A percentile compares a stretch with the other conserved stretches of the same genome.
Evolutionary conservation across 2,329 filamentous ascomycete genomes (phyloP).

Genomic region (Aspergillaceae sp.): DNA sequence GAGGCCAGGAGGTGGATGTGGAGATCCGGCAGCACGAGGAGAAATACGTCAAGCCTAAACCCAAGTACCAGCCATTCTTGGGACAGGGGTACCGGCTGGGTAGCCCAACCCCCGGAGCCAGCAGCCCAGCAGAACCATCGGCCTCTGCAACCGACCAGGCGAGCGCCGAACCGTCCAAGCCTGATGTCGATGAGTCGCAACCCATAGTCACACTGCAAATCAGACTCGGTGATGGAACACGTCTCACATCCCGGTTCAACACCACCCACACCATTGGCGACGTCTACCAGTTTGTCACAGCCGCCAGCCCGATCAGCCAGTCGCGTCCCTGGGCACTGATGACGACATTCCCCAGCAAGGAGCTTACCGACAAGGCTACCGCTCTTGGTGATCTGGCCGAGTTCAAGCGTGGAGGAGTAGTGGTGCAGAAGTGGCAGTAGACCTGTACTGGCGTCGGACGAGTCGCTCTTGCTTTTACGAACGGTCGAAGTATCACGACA

Average conservation of each 20-base stretch:
- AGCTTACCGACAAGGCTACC: constrained; percentile 47
- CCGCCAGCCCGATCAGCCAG: constrained; percentile 42
- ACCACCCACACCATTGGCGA: constrained; percentile 57
- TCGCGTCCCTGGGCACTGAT: constrained; percentile 51
- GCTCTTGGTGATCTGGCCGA: constrained; percentile 40
- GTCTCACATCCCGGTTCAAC: constrained; percentile 55
- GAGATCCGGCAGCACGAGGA: constrained; percentile 56
- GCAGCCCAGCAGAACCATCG: constrained; percentile 24
- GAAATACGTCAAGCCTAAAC: constrained; percentile 55
- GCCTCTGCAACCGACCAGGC: constrained; percentile 16
- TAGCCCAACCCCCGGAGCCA: constrained; percentile 52
- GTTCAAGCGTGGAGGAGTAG: constrained; percentile 43
- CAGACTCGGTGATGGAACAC: constrained; percentile 54
- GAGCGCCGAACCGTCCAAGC: constrained; percentile 25
- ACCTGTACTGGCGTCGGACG: not conserved
- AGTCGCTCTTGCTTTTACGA: too few relatives aligned
- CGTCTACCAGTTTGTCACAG: constrained; percentile 53
- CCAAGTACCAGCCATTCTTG: constrained; percentile 55
- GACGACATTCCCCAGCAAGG: constrained; percentile 58
- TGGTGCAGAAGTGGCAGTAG: constrained; percentile 43
- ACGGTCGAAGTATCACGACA: too few relatives aligned
- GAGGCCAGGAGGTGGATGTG: constrained; percentile 56
- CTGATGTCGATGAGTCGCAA: constrained; percentile 48
- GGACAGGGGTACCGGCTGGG: constrained; percentile 54
- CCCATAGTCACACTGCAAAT: constrained; percentile 54